Evolutionary conservation across 2,329 filamentous ascomycete species (phyloP).

Genomic region (Cytospora schulzeri): DNA sequence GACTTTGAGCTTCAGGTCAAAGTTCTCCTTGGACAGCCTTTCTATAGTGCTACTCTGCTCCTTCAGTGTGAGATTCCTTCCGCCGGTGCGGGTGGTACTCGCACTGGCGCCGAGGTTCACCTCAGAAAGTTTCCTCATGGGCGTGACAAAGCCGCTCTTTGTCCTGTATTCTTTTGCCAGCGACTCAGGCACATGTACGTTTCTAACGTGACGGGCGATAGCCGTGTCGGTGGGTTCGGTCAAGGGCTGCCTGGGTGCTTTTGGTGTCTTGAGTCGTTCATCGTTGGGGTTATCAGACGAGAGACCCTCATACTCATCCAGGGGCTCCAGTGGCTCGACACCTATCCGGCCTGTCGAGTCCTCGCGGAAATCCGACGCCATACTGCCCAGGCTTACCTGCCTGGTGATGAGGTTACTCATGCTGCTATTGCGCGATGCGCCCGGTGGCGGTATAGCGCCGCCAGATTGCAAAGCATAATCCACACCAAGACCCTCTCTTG

Average conservation of each 20-base stretch:
- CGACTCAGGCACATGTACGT: slow-evolving; percentile 88
- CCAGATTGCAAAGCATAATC: slow-evolving; percentile 85
- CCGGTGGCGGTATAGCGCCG: slow-evolving; percentile 65
- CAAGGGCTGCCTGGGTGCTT: slow-evolving; percentile 56
- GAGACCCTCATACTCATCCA: slow-evolving; percentile 49
- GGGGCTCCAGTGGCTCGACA: slow-evolving; percentile 50
- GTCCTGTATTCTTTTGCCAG: slow-evolving; percentile 83
- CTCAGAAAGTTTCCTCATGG: slow-evolving; percentile 50
- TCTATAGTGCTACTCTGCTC: slow-evolving; percentile 98
- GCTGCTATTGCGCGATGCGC: slow-evolving; percentile 47
- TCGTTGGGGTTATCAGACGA: slow-evolving; percentile 37
- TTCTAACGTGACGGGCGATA: slow-evolving; percentile 83
- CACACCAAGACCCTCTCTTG: slow-evolving; percentile 52
- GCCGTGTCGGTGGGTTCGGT: slow-evolving; percentile 81
- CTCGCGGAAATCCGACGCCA: slow-evolving; percentile 71
- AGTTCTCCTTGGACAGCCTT: slow-evolving; percentile 94
- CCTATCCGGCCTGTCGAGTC: slow-evolving; percentile 51
- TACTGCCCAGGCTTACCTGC: slow-evolving; percentile 85
- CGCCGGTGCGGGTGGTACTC: slow-evolving; percentile 59
- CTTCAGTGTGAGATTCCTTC: slow-evolving; percentile 83
- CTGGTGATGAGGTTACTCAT: slow-evolving; percentile 65
- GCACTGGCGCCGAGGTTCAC: slow-evolving; percentile 54
- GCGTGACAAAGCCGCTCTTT: slow-evolving; percentile 66
- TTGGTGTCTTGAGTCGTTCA: slow-evolving; percentile 69
- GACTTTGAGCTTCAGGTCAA: slow-evolving; percentile 94